Conservation (phyloP, 2,329 filamentous ascomycete genomes). For the Hypoxylon sp. region DNA sequence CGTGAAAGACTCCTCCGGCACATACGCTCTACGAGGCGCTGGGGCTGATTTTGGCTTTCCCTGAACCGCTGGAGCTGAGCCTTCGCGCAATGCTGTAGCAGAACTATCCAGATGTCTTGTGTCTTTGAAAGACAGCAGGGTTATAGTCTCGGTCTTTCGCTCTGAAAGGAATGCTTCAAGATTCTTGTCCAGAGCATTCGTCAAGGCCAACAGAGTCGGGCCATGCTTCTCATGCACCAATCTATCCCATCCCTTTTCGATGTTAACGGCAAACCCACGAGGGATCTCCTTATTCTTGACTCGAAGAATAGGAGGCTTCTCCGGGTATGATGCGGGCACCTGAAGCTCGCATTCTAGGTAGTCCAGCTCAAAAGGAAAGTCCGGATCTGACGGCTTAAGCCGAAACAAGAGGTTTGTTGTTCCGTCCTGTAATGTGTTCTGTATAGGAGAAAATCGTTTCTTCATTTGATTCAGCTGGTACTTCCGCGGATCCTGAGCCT, state of each 20-base stretch:
- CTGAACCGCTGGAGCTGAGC: conserved; percentile 24
- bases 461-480: conserved; percentile 83
- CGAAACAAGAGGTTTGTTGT: conserved; percentile 74
- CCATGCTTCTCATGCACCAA: conserved; percentile 70
- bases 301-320: conserved; percentile 68
- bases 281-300: conserved; percentile 79
- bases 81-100: conserved; percentile 37
- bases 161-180: conserved; percentile 78
- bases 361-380: conserved; percentile 84
- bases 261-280: conserved; percentile 80
- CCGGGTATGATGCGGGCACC: conserved; percentile 76
- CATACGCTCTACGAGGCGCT: conserved; percentile 52
- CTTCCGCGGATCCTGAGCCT: conserved; percentile 76
- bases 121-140: conserved; percentile 74
- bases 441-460: conserved; percentile 71
- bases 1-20: conserved; percentile 67
- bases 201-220: conserved; percentile 74
- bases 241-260: conserved; percentile 80
- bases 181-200: conserved; percentile 79
- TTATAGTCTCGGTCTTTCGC: conserved; percentile 80
- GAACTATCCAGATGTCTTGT: conserved; percentile 61
- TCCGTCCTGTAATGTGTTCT: conserved; percentile 61
- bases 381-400: conserved; percentile 81
- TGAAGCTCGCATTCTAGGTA: conserved; percentile 76
- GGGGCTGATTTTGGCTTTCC: conserved; percentile 34